Conservation (phyloP, 2,329 filamentous ascomycete species). For the Colletotrichum navitas region DNA sequence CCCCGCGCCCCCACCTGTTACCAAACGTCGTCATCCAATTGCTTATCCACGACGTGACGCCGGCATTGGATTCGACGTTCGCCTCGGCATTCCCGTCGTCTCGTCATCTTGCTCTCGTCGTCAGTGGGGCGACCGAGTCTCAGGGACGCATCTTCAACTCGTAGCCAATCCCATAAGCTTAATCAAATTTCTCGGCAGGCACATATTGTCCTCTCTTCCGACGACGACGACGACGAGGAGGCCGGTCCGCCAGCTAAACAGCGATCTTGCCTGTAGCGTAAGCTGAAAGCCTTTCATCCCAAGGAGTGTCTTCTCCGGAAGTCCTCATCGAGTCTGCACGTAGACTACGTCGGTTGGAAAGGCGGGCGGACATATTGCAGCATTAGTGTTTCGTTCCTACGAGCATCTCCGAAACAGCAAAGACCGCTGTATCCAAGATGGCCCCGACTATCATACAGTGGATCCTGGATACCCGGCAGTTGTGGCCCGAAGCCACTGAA, state of each 20-base stretch:
- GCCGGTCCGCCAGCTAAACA: neutral
- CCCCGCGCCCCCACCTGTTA: slow-evolving; percentile 1
- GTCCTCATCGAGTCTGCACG: neutral
- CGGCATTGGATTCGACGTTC: slow-evolving; percentile 13
- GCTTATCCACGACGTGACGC: slow-evolving; percentile 26
- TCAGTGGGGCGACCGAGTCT: slow-evolving; percentile 22
- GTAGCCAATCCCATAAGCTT: slow-evolving; percentile 23
- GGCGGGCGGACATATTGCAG: slow-evolving; percentile 8
- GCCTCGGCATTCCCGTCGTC: slow-evolving; percentile 20
- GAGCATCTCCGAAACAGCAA: slow-evolving; percentile 23
- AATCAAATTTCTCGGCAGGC: slow-evolving; percentile 28
- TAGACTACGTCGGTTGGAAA: neutral
- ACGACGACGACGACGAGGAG: slow-evolving; percentile 19
- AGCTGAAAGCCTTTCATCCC: neutral
- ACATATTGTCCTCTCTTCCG: slow-evolving; percentile 22
- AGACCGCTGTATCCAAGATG: slow-evolving; percentile 30
- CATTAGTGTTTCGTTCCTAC: slow-evolving; percentile 13
- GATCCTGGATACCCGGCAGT: slow-evolving; percentile 70
- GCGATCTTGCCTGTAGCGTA: neutral
- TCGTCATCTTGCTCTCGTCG: slow-evolving; percentile 6
- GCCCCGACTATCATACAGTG: slow-evolving; percentile 66
- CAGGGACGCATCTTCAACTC: slow-evolving; percentile 9
- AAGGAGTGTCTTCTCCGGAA: neutral
- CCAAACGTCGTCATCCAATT: slow-evolving; percentile 26
- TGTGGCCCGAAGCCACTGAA: slow-evolving; percentile 67